Evolutionary conservation across 495 filamentous ascomycete species (phyloP).

Genomic region (Pyrenula massariospora): DNA sequence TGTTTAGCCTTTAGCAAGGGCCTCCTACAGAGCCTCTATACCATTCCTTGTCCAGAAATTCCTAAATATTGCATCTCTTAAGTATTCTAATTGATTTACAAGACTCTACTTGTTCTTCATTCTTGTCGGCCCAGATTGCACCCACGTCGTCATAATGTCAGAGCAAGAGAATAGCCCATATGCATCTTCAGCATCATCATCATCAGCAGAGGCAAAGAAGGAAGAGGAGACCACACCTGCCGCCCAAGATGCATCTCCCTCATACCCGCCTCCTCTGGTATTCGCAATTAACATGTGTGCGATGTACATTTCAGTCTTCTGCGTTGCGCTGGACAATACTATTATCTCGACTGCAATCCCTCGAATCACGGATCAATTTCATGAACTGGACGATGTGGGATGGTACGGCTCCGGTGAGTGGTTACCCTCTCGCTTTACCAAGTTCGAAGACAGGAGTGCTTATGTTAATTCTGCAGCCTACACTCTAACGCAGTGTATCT

Average conservation of each 20-base stretch:
- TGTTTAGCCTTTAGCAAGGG: background rate
- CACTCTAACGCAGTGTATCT: slow-evolving; percentile 20
- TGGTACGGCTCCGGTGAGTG: slow-evolving; percentile 39
- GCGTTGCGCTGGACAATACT: slow-evolving; percentile 44
- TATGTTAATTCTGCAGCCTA: too few species aligned
- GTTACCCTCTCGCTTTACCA: slow-evolving; percentile 33
- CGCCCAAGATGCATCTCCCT: background rate
- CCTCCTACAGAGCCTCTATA: background rate
- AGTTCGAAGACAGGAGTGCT: too few species aligned
- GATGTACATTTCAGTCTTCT: slow-evolving; percentile 52
- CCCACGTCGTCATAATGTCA: background rate
- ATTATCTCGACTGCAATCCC: slow-evolving; percentile 19
- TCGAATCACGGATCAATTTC: slow-evolving; percentile 26
- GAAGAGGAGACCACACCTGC: background rate
- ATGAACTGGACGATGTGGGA: slow-evolving; percentile 26
- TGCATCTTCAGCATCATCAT: background rate
- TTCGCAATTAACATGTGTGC: slow-evolving; percentile 46
- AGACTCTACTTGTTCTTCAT: background rate
- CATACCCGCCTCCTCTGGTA: too few species aligned
- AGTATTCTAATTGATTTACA: too few species aligned
- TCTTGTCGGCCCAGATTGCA: background rate
- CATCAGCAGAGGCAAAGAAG: background rate
- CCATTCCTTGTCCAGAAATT: background rate
- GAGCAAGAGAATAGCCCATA: background rate
- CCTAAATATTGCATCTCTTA: background rate